phyloP scores from a whole-genome alignment of 768 basidiomycete genomes.

The Guyanaporus albipodus region DNA sequence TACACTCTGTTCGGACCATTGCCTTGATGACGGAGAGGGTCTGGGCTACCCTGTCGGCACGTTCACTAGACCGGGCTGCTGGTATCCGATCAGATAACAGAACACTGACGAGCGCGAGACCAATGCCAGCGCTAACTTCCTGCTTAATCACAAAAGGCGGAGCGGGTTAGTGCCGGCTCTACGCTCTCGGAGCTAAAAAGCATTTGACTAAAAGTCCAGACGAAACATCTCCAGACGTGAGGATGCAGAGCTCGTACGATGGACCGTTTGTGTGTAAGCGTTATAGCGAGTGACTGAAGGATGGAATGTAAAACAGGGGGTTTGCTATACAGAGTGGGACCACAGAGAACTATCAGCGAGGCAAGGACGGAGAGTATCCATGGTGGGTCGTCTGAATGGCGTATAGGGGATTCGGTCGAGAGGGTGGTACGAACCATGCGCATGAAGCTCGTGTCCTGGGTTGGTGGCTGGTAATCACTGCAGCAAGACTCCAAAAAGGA shows the following conservation, averaged over 20 bases:
- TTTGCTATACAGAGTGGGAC: constrained; percentile 41
- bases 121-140: constrained; percentile 44
- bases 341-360: constrained; percentile 46
- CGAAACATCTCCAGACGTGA: constrained; percentile 49
- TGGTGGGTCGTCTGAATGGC: constrained; percentile 29
- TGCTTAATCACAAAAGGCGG: constrained; percentile 45
- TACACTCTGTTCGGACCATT: constrained; percentile 32
- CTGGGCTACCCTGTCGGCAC: constrained; percentile 27
- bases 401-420: constrained; percentile 16
- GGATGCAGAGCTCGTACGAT: constrained; percentile 38
- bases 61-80: constrained; percentile 4
- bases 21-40: constrained; percentile 37
- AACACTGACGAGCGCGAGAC: constrained; percentile 36
- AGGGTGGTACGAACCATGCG: constrained; percentile 29
- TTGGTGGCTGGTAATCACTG: neutral
- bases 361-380: constrained; percentile 46
- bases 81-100: constrained; percentile 30
- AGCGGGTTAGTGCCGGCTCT: constrained; percentile 29
- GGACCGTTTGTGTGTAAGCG: constrained; percentile 33
- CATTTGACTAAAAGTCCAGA: constrained; percentile 53
- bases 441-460: constrained; percentile 19
- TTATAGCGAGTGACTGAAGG: constrained; percentile 31
- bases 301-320: constrained; percentile 36
- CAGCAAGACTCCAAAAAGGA: constrained; percentile 23
- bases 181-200: constrained; percentile 18